These are phyloP conservation scores for Paramecium sexaurelia DNA, from an alignment of 73 alveolate genomes.

Conservation along the genomic window DNA sequence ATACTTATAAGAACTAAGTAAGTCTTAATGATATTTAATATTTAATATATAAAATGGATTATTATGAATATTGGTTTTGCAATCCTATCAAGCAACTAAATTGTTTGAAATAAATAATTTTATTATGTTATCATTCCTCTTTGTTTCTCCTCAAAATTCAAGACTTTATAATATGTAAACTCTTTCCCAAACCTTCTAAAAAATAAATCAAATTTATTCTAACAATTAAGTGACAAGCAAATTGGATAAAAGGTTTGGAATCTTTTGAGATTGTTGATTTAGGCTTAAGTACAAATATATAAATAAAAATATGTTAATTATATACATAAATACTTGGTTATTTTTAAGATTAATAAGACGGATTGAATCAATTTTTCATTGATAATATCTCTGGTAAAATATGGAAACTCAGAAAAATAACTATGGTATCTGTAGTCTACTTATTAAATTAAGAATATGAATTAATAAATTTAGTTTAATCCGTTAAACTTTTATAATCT, in stretches of 20 bases:
- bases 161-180: too few relatives aligned
- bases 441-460: neutral
- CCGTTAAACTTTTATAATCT: neutral
- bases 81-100: neutral
- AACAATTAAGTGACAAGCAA: too few relatives aligned
- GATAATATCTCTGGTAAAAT: neutral
- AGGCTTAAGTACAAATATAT: too few relatives aligned
- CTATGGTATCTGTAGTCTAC: neutral
- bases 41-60: conserved; percentile 9
- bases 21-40: neutral
- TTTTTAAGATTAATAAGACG: neutral
- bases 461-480: neutral
- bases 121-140: neutral
- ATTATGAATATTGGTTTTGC: neutral
- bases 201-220: too few relatives aligned
- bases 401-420: neutral
- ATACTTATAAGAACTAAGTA: conserved; percentile 32
- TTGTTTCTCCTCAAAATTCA: too few relatives aligned
- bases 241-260: too few relatives aligned
- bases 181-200: too few relatives aligned
- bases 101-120: neutral
- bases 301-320: too few relatives aligned
- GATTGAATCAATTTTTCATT: neutral
- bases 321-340: neutral
- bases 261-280: too few relatives aligned